Base-by-base conservation (phyloP, 768 basidiomycete species). In the Phlegmacium glaucopus region DNA sequence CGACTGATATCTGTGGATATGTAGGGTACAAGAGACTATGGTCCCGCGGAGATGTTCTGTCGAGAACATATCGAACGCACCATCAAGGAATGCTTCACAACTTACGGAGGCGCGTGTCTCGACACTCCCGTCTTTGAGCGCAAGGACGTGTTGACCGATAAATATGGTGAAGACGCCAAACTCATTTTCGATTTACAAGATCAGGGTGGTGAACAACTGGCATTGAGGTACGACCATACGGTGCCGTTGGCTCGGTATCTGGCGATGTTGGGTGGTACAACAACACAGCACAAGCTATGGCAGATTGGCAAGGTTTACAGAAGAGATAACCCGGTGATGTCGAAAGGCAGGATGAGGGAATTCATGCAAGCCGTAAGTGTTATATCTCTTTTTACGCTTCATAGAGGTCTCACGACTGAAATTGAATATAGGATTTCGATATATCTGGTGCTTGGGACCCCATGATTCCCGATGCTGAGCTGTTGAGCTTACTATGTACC, bases 251-350 rank as follows among this genome's bases (percentile, higher is more conserved):
- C 95, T 16, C 76, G 96, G 27, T 94, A 92, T 66, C 74, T 99
- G 13, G 95, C 96, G 22, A 98, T 99, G 94, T 83, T 83, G 49
- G 88, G 91, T n/a, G 83, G 82, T n/a, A 85, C 76, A 53, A 78
- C 66, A 56, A 71, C 78, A 6, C 83, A 84, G 55, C 72, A 83
- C 52, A 98, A 98, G 70, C 65, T 97, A 11, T 99, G 93, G 85
- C 96, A 98, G 66, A 85, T 99, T 42, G 94, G 94, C n/a, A 99
- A 98, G 70, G 96, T 99, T 15, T 99, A 98, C 67, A 76, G 96
- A 52, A 73, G 96, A 61, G 96, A 99, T 68, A 92, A 85, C 54
- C 96, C 96, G 0, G 94, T 94, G 47, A 94, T 98, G 87, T 87
- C 85, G 25, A 99, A 99, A 72, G 96, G 96, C 0, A 77, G 96